Evolutionary conservation across 1,139 yeast species (phyloP), one percentile per base, ranked within the genome.

Genomic region (Taiozyma onychis): DNA sequence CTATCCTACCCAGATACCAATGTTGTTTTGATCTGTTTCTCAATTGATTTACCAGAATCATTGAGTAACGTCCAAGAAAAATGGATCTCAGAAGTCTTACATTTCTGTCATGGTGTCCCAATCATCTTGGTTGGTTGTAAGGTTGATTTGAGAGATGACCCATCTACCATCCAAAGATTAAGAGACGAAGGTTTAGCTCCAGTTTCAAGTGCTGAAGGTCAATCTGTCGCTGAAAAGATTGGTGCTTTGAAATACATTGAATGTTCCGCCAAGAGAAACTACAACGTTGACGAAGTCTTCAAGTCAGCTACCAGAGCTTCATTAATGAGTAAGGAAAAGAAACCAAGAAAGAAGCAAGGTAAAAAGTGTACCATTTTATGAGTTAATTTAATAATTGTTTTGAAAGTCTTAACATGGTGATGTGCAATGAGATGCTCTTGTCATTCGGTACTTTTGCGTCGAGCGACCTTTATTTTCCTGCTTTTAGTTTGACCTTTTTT

Each of bases 81-180:
- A 71, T 90, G 97, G 97, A 87, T 88, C 62, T 84, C 95, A 53
- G 97, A 90, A 74, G 96, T 90, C 50, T 75, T 87, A 68, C 96
- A 89, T 72, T 89, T 88, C 78, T 90, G 97, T 73, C 96, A 87
- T 67, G 95, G 95, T 67, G 93, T 89, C 51, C 97, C 97, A 64
- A 88, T 89, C 72, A 88, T 90, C 62, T 77, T 91, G 56, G 97
- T 90, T 57, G 97, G 97, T 56, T 87, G 96, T 69, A 91, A 91
- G 74, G 81, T 84, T 58, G 98, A 91, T 72, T 76, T 89, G 68
- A 85, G 97, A 76, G 78, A 85, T 69, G 95, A 90, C 68, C 83
- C 83, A 34, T 78, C 76, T 59, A 87, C 93, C 44, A 80, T 86
- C 61, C 90, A 85, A 66, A 83, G 79, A 61, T 78, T 89, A 69